Conservation (phyloP, 2,329 filamentous ascomycete genomes). For the Pestalotiopsis sp. region DNA sequence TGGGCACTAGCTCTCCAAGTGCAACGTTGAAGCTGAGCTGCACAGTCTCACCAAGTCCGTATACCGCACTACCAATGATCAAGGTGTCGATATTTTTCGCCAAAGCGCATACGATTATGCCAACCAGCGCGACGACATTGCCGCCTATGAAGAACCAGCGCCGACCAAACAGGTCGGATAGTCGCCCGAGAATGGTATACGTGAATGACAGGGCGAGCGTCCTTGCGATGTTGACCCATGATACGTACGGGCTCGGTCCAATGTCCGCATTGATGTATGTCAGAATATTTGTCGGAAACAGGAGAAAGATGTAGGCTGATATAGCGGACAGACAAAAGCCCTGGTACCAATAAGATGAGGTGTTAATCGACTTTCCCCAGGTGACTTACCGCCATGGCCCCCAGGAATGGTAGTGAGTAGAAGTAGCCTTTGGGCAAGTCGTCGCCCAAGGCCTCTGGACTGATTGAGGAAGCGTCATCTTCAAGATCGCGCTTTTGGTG, state of each 20-base stretch:
- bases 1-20: constrained; percentile 44
- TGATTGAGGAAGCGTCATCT: constrained; percentile 35
- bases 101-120: constrained; percentile 38
- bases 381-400: constrained; percentile 32
- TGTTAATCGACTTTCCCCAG: background rate
- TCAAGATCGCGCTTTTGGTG: constrained; percentile 51
- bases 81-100: constrained; percentile 37
- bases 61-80: constrained; percentile 38
- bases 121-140: constrained; percentile 37
- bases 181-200: constrained; percentile 40
- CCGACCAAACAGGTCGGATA: constrained; percentile 42
- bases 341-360: constrained; percentile 22
- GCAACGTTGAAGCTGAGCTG: constrained; percentile 41
- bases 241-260: constrained; percentile 35
- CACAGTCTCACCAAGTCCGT: constrained; percentile 38
- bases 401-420: constrained; percentile 36
- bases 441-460: constrained; percentile 36
- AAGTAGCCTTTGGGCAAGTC: constrained; percentile 40
- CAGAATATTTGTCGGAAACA: constrained; percentile 41
- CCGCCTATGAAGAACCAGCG: constrained; percentile 44
- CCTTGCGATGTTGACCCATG: constrained; percentile 39
- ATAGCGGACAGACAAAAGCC: constrained; percentile 41
- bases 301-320: constrained; percentile 39
- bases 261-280: constrained; percentile 41
- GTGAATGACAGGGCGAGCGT: constrained; percentile 39